Conservation (phyloP, 495 filamentous ascomycete species). For the Monascus purpureus region DNA sequence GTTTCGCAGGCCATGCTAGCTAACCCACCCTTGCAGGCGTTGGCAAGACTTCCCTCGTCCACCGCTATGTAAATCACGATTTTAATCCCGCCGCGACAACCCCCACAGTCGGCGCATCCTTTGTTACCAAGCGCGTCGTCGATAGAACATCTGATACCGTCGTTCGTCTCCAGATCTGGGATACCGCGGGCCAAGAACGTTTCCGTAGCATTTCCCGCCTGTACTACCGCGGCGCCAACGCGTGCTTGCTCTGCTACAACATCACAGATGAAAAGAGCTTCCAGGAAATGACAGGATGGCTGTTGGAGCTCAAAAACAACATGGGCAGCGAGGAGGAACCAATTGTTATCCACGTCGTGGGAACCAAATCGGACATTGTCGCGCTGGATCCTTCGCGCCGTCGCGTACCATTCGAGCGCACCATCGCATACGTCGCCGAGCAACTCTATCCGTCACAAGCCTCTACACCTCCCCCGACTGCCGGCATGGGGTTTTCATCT, state of each 20-base stretch:
- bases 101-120: constrained; percentile 85
- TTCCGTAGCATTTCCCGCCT: constrained; percentile 86
- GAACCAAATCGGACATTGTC: constrained; percentile 88
- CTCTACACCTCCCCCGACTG: constrained; percentile 52
- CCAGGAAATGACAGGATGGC: constrained; percentile 86
- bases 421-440: constrained; percentile 88
- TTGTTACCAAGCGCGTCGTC: constrained; percentile 82
- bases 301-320: constrained; percentile 63
- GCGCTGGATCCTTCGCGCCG: constrained; percentile 60
- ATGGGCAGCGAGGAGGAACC: constrained; percentile 42
- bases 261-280: constrained; percentile 82
- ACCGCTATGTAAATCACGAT: constrained; percentile 68
- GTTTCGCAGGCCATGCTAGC: too few species aligned
- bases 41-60: constrained; percentile 86
- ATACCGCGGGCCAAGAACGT: constrained; percentile 89
- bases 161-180: constrained; percentile 84
- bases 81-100: constrained; percentile 55
- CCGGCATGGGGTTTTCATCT: constrained; percentile 18
- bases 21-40: too few species aligned
- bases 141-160: constrained; percentile 68
- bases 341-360: constrained; percentile 89
- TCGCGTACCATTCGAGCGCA: constrained; percentile 82
- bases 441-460: constrained; percentile 57
- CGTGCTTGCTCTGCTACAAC: constrained; percentile 87
- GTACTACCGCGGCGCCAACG: constrained; percentile 92